Evolutionary conservation across 768 basidiomycete species (phyloP), one percentile per base, ranked within the genome.

Genomic region (Termitomyces sp.): DNA sequence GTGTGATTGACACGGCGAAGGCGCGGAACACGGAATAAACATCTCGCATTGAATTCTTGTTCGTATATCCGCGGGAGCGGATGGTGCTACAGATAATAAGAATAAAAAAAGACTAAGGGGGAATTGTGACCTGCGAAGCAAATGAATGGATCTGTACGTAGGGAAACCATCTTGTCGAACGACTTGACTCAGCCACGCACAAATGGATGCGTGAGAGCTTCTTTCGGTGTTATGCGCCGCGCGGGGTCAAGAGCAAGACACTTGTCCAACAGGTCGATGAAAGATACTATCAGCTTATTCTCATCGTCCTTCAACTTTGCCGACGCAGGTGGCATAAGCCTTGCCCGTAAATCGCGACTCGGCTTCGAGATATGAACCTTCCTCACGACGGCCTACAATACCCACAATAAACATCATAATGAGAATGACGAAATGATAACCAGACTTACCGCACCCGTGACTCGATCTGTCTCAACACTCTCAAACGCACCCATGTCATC

Each of bases 211-310:
- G 79, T 71, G 40, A 98, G 77, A 4, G 92, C 94, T 66, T 98
- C 96, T 65, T 88, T 85, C 1, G 95, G 94, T n/a, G 85, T 85
- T 32, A 97, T 83, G 64, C 96, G 75, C 68, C 92, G 84, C 41
- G 83, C 78, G 2, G 95, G 90, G 67, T 98, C 96, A 16, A 99
- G 78, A 21, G 83, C 76, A 27, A 97, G 77, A 68, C 95, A 96
- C 72, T 88, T 94, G 66, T 98, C 95, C 56, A 99, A 70, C 44
- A 98, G 70, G 68, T 98, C 95, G 48, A 96, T 81, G 65, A 99
- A 97, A 5, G 85, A 82, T 23, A 78, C 66, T 10, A 97, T 61
- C 61, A 91, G 69, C 71, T 91, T 91, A 66, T 78, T 83, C 72
- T 98, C 94, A 55, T 96, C 95, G 62, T 95, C 94, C 64, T 86